These are phyloP conservation scores for Amorphotheca resinae DNA, from an alignment of 495 filamentous ascomycete species.

Conservation along the genomic window DNA sequence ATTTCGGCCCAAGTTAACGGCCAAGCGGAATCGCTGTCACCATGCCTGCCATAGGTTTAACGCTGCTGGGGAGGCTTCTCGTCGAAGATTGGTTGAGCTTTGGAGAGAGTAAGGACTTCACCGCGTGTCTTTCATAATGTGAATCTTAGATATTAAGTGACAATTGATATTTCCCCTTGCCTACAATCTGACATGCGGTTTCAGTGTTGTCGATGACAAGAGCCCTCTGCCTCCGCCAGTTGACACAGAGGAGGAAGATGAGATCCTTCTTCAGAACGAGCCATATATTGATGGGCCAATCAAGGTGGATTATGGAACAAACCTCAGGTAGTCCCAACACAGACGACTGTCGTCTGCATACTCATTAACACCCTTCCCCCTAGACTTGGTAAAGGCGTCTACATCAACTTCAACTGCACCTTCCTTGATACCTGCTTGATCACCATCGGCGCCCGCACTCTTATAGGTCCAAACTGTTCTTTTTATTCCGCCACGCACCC, in stretches of 20 bases:
- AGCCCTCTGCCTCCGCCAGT: constrained; percentile 47
- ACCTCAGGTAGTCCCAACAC: constrained; percentile 35
- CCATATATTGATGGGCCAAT: constrained; percentile 65
- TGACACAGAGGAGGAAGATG: constrained; percentile 43
- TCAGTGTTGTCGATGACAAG: constrained; percentile 45
- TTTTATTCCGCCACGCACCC: constrained; percentile 68
- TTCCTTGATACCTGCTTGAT: constrained; percentile 71
- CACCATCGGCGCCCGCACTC: constrained; percentile 63
- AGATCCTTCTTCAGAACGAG: constrained; percentile 42
- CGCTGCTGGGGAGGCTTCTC: constrained; percentile 39
- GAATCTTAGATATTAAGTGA: too few relatives aligned
- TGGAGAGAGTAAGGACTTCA: constrained; percentile 52
- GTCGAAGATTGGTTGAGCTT: constrained; percentile 49
- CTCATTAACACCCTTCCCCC: background rate
- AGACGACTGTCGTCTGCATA: background rate
- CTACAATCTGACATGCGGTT: constrained; percentile 2
- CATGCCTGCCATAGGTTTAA: constrained; percentile 52
- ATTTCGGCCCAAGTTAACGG: constrained; percentile 33
- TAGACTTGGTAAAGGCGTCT: constrained; percentile 51
- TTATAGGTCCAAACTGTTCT: constrained; percentile 68
- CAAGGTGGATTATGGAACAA: constrained; percentile 63
- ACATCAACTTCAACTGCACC: constrained; percentile 64
- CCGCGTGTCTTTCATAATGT: background rate
- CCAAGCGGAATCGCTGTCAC: constrained; percentile 45
- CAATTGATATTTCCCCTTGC: background rate